Evolutionary conservation across 306 rosid genomes (phyloP).

Genomic region (Ormosia emarginata): DNA sequence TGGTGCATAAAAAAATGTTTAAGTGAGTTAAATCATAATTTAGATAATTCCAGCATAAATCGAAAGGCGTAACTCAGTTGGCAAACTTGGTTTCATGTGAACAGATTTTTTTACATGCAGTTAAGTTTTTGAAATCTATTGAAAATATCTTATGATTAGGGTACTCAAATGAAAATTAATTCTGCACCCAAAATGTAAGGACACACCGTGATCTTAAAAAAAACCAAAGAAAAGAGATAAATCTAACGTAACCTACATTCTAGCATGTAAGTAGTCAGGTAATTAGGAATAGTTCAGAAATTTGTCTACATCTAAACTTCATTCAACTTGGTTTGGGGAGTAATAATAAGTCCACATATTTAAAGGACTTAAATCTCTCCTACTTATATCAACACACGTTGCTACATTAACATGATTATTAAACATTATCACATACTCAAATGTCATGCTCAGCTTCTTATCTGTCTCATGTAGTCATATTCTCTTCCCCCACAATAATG

Average conservation of each 20-base stretch:
- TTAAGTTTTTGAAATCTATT: too few species aligned
- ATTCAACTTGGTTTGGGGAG: background rate
- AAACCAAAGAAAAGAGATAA: background rate
- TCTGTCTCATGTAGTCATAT: background rate
- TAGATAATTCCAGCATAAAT: background rate
- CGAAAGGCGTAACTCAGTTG: background rate
- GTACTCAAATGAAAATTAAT: background rate
- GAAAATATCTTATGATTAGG: background rate
- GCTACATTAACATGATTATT: background rate
- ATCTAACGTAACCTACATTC: background rate
- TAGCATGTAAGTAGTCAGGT: background rate
- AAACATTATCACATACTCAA: background rate
- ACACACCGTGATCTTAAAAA: background rate
- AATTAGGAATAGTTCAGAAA: background rate
- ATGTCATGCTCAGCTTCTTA: background rate
- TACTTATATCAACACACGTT: too few species aligned
- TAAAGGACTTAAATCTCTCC: too few species aligned
- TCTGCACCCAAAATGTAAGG: background rate
- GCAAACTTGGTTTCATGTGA: background rate
- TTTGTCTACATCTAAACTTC: background rate
- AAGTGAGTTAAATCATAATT: background rate
- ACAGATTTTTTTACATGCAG: background rate
- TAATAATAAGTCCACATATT: too few species aligned
- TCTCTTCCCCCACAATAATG: background rate
- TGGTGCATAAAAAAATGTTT: background rate